Conservation (phyloP, 2,329 filamentous ascomycete genomes). For the Raffaelea ambrosiae region DNA sequence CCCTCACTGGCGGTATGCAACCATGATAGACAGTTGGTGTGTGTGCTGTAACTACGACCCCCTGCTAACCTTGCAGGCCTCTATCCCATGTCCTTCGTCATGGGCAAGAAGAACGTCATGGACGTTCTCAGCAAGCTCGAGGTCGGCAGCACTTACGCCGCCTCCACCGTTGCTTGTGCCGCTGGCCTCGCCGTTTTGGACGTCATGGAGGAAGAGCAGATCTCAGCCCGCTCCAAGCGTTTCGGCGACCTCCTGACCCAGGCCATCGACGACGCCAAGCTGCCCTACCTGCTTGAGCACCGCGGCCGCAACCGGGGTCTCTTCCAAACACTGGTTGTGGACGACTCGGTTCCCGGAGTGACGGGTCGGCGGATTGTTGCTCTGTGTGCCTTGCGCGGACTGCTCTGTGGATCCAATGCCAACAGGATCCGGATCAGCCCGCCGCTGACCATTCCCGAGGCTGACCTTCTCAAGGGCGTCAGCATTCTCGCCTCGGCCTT, state of each 20-base stretch:
- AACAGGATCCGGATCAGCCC: conserved; percentile 5
- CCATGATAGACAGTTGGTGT: too few species aligned
- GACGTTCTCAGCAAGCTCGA: neutral
- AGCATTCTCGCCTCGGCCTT: conserved; percentile 2
- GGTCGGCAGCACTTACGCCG: conserved; percentile 4
- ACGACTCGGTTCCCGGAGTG: conserved; percentile 1
- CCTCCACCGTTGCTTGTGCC: conserved; percentile 1
- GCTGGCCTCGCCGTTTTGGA: conserved; percentile 2
- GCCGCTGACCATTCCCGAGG: conserved; percentile 2
- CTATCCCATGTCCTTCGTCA: conserved; percentile 3
- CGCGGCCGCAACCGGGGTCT: conserved; percentile 4
- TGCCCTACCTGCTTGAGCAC: conserved; percentile 1
- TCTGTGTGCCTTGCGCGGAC: conserved; percentile 1
- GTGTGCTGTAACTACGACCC: too few species aligned
- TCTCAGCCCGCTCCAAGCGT: neutral
- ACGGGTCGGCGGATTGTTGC: conserved; percentile 2
- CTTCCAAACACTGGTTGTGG: conserved; percentile 3
- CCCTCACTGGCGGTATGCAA: neutral
- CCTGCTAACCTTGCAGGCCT: neutral
- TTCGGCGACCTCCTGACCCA: neutral
- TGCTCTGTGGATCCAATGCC: conserved; percentile 1
- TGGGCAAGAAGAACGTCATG: conserved; percentile 3
- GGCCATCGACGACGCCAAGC: conserved; percentile 3
- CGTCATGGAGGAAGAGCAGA: conserved; percentile 2
- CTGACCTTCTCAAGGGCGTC: neutral